phyloP scores from a whole-genome alignment of 192 early-diverging fungal genomes.

The Mortierella alpina region DNA sequence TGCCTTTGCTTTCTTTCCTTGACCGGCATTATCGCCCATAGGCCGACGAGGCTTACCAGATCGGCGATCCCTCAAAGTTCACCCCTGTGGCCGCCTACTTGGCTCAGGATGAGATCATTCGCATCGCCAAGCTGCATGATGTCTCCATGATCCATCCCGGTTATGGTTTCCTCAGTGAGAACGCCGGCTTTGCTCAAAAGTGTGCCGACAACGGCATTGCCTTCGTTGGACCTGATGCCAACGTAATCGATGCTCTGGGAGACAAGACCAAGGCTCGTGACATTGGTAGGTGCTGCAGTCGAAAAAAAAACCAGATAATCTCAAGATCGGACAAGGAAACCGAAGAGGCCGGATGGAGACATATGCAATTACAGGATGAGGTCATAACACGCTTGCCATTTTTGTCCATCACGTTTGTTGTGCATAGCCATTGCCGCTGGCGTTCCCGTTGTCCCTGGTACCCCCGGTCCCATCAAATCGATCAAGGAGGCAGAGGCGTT shows the following conservation, averaged over 20 bases:
- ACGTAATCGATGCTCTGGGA: conserved; percentile 89
- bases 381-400: background rate
- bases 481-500: conserved; percentile 75
- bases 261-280: conserved; percentile 95
- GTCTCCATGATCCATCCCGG: conserved; percentile 94
- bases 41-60: conserved; percentile 97
- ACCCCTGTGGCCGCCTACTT: conserved; percentile 97
- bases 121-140: conserved; percentile 83
- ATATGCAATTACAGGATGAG: background rate
- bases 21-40: conserved; percentile 20
- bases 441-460: conserved; percentile 95
- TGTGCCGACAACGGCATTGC: conserved; percentile 90
- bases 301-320: background rate
- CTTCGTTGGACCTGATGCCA: conserved; percentile 88
- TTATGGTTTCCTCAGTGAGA: conserved; percentile 97
- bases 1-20: background rate
- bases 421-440: conserved; percentile 75
- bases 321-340: background rate
- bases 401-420: background rate
- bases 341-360: background rate
- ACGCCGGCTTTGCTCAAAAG: conserved; percentile 90
- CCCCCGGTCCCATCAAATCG: conserved; percentile 83
- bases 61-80: conserved; percentile 81
- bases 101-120: conserved; percentile 92
- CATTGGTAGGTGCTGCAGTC: conserved; percentile 65